phyloP scores from a whole-genome alignment of 257 asterid species.

The Fraxinus anomala region DNA sequence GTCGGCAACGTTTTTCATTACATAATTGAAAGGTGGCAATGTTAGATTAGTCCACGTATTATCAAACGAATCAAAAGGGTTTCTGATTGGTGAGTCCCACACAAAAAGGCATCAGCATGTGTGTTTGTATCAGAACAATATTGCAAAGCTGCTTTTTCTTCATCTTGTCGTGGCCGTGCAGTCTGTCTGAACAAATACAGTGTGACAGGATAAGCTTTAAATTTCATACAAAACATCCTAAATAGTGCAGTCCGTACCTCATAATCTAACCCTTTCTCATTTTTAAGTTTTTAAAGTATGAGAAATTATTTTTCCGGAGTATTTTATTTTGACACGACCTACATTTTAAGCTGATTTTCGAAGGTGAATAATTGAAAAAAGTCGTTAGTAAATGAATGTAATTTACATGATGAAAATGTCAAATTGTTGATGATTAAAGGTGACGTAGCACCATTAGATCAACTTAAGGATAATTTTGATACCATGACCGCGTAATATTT shows the following conservation, averaged over 20 bases:
- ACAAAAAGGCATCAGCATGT: constrained; percentile 2
- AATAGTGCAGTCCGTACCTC: constrained; percentile 4
- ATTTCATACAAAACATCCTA: background rate
- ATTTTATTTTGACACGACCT: background rate
- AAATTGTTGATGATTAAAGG: no score
- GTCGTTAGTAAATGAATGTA: background rate
- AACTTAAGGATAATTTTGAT: no score
- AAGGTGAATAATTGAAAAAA: background rate
- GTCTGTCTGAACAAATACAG: constrained; percentile 10
- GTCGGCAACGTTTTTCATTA: background rate
- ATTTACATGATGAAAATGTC: no score
- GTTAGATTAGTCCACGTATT: background rate
- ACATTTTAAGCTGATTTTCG: background rate
- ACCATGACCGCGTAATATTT: no score
- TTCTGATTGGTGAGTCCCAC: constrained; percentile 13
- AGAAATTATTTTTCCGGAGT: background rate
- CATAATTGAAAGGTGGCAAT: background rate
- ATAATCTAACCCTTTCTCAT: no score
- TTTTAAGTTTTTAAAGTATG: no score
- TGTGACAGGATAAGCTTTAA: constrained; percentile 8
- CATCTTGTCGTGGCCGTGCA: background rate
- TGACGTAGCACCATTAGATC: no score
- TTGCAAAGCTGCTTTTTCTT: no score
- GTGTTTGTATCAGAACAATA: no score
- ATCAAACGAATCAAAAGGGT: background rate